phyloP scores from a whole-genome alignment of 2,329 filamentous ascomycete genomes.

The Aspergillus thermomutatus region DNA sequence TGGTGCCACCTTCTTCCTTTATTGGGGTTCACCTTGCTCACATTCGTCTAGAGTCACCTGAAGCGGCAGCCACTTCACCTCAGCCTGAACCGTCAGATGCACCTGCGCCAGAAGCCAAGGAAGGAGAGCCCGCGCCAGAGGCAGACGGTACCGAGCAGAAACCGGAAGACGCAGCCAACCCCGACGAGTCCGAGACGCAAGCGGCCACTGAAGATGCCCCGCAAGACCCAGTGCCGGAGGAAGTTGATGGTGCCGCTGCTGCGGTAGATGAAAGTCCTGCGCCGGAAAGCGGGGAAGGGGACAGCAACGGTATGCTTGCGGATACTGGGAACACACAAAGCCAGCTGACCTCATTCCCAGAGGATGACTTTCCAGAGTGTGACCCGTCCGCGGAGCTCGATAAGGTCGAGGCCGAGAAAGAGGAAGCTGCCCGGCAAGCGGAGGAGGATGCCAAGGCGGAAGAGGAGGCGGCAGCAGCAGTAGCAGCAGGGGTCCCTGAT shows the following conservation, averaged over 20 bases:
- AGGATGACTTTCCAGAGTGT: slow-evolving; percentile 34
- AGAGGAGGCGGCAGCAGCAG: slow-evolving; percentile 16
- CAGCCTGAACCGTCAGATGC: slow-evolving; percentile 21
- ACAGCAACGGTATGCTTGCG: slow-evolving; percentile 22
- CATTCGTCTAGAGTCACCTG: slow-evolving; percentile 21
- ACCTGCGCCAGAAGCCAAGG: slow-evolving; percentile 18
- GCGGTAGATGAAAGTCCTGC: slow-evolving; percentile 3
- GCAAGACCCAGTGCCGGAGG: slow-evolving; percentile 5
- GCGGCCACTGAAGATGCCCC: slow-evolving; percentile 14
- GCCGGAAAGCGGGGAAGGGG: slow-evolving; percentile 10
- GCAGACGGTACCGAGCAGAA: slow-evolving; percentile 5
- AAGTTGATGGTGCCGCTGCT: neutral
- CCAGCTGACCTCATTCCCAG: slow-evolving; percentile 19
- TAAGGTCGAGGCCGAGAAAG: slow-evolving; percentile 33
- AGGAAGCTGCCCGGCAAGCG: slow-evolving; percentile 28
- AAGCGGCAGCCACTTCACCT: slow-evolving; percentile 26
- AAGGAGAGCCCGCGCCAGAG: slow-evolving; percentile 15
- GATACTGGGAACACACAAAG: slow-evolving; percentile 1
- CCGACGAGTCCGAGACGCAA: slow-evolving; percentile 1
- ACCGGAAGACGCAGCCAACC: slow-evolving; percentile 8
- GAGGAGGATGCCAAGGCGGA: slow-evolving; percentile 30
- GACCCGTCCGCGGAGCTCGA: slow-evolving; percentile 28
- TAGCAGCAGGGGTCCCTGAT: slow-evolving; percentile 8
- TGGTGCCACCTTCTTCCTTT: neutral
- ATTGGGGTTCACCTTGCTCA: neutral